Evolutionary conservation across 306 rosid genomes (phyloP).

Genomic region (Prunus kanzakura): DNA sequence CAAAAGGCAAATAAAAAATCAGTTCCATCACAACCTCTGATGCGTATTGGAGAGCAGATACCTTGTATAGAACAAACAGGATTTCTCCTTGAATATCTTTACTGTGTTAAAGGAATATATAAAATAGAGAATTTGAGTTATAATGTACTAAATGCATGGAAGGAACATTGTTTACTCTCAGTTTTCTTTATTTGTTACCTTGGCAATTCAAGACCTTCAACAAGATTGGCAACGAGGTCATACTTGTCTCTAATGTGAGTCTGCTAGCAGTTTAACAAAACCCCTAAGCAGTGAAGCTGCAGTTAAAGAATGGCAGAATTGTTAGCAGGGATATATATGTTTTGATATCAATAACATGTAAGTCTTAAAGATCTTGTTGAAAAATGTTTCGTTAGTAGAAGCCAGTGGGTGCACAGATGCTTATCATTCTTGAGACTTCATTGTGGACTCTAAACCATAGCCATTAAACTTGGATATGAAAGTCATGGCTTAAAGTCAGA

Average conservation of each 20-base stretch:
- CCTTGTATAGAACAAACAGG: slow-evolving; percentile 74
- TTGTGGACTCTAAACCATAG: neutral
- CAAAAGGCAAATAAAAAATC: slow-evolving; percentile 56
- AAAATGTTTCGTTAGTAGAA: neutral
- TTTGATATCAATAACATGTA: neutral
- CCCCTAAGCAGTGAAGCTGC: slow-evolving; percentile 87
- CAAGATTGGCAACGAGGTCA: slow-evolving; percentile 61
- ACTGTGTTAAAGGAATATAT: slow-evolving; percentile 34
- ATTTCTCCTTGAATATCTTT: slow-evolving; percentile 88
- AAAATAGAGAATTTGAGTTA: slow-evolving; percentile 3
- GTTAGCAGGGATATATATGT: neutral
- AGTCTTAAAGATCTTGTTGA: too few relatives aligned
- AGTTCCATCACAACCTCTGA: slow-evolving; percentile 47
- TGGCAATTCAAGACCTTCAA: slow-evolving; percentile 81
- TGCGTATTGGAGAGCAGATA: slow-evolving; percentile 47
- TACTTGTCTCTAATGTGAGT: slow-evolving; percentile 49
- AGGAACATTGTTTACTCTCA: neutral
- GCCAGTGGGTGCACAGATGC: neutral
- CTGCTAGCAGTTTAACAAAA: slow-evolving; percentile 57
- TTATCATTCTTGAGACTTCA: neutral
- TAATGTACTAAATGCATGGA: neutral
- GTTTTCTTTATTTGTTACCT: slow-evolving; percentile 46
- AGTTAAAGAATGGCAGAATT: slow-evolving; percentile 3
- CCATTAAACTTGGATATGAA: too few relatives aligned
- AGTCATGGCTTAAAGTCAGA: neutral